Evolutionary conservation across 768 basidiomycete genomes (phyloP).

Genomic region (Suillus tomentosus): DNA sequence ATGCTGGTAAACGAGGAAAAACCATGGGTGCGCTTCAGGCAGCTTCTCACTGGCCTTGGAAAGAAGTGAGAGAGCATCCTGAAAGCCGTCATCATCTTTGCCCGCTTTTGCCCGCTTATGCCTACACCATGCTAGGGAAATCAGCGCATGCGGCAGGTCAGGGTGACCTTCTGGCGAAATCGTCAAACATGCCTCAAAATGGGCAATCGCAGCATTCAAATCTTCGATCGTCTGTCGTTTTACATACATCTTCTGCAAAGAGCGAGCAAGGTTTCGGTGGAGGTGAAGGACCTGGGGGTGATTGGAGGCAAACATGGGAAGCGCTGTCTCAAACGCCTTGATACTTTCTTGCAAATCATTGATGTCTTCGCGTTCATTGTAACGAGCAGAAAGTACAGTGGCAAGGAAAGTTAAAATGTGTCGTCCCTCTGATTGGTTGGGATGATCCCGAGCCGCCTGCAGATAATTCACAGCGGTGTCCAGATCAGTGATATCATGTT

Average conservation of each 20-base stretch:
- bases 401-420: conserved; percentile 16
- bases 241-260: conserved; percentile 11
- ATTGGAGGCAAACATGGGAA: conserved; percentile 18
- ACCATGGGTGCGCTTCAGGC: conserved; percentile 12
- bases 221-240: conserved; percentile 1
- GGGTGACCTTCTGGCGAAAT: conserved; percentile 18
- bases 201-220: conserved; percentile 8
- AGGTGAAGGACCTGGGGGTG: conserved; percentile 13
- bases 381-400: conserved; percentile 18
- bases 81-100: neutral
- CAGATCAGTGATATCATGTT: conserved; percentile 16
- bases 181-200: conserved; percentile 13
- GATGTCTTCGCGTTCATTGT: neutral
- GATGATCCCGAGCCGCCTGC: conserved; percentile 15
- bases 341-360: conserved; percentile 22
- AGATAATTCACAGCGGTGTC: conserved; percentile 19
- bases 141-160: conserved; percentile 4
- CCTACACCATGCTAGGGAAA: conserved; percentile 12
- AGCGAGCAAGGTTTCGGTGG: conserved; percentile 17
- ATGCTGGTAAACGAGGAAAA: neutral
- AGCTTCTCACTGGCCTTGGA: neutral
- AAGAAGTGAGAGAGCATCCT: conserved; percentile 8
- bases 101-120: conserved; percentile 6
- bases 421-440: conserved; percentile 10
- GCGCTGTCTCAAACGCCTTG: conserved; percentile 15